Evolutionary conservation across 495 filamentous ascomycete species (phyloP).

Genomic region (Pyrenula massariospora): DNA sequence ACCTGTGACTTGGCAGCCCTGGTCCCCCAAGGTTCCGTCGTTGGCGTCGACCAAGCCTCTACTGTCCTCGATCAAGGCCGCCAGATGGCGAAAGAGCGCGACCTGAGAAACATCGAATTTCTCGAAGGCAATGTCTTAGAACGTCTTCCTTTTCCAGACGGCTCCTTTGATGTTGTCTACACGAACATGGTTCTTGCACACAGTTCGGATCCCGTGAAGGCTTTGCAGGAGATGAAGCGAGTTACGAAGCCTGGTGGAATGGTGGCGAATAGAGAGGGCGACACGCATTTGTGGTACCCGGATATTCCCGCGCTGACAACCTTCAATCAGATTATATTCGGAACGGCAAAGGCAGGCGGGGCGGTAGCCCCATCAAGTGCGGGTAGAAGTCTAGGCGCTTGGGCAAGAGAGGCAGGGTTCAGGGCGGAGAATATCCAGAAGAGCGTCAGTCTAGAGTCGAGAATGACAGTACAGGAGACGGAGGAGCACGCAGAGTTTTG

Average conservation of each 20-base stretch:
- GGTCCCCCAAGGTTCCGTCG: constrained; percentile 33
- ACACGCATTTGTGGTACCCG: constrained; percentile 34
- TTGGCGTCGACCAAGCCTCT: constrained; percentile 26
- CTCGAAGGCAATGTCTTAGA: constrained; percentile 30
- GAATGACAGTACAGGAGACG: not conserved
- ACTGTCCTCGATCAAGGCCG: constrained; percentile 26
- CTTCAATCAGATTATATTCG: constrained; percentile 27
- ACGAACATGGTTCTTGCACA: constrained; percentile 44
- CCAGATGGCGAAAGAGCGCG: constrained; percentile 18
- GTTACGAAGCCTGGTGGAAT: constrained; percentile 39
- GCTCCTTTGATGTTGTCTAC: constrained; percentile 44
- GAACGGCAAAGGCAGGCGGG: constrained; percentile 19
- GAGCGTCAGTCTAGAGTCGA: not conserved
- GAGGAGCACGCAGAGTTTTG: not conserved
- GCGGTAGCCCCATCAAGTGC: constrained; percentile 32
- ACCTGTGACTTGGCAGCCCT: constrained; percentile 36
- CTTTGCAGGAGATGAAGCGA: constrained; percentile 36
- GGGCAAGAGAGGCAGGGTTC: constrained; percentile 39
- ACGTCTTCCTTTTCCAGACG: constrained; percentile 30
- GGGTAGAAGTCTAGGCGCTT: constrained; percentile 33
- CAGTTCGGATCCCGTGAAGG: constrained; percentile 25
- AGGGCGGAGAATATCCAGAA: not conserved
- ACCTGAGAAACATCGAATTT: constrained; percentile 33
- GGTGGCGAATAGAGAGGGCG: constrained; percentile 36
- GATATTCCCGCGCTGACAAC: constrained; percentile 22